Evolutionary conservation across 2,329 filamentous ascomycete genomes (phyloP).

Genomic region (Colletotrichum paranaense): DNA sequence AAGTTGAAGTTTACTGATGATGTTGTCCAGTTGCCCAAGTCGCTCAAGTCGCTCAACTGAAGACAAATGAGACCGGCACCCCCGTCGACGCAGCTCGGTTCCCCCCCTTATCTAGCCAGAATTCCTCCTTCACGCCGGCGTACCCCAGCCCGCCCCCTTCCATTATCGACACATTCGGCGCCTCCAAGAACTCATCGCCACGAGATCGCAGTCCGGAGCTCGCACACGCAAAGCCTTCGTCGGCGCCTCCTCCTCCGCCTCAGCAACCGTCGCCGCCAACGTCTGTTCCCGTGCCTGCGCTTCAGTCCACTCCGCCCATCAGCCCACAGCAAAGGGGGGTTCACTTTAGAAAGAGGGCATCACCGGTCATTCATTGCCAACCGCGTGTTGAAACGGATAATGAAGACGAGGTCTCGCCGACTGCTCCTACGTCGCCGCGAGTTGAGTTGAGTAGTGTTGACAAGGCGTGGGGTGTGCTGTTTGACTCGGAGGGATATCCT

Average conservation of each 20-base stretch:
- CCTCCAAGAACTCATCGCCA: constrained; percentile 16
- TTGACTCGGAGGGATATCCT: constrained; percentile 74
- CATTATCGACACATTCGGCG: neutral
- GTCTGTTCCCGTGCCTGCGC: neutral
- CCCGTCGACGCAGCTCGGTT: constrained; percentile 4
- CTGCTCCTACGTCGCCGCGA: neutral
- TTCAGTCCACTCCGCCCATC: constrained; percentile 13
- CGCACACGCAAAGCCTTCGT: neutral
- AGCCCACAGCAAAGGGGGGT: constrained; percentile 15
- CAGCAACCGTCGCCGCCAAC: neutral
- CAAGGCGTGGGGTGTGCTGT: constrained; percentile 81
- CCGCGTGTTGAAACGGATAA: neutral
- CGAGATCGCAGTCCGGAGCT: constrained; percentile 13
- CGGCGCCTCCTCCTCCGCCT: neutral
- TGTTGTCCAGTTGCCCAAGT: constrained; percentile 17
- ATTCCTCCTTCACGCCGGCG: constrained; percentile 7
- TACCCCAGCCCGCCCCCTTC: constrained; percentile 21
- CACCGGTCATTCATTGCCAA: constrained; percentile 28
- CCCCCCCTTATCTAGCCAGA: constrained; percentile 3
- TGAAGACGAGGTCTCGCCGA: constrained; percentile 1
- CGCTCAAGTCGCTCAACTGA: constrained; percentile 19
- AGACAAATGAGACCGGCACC: constrained; percentile 11
- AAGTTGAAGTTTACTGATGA: neutral
- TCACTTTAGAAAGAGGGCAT: constrained; percentile 22
- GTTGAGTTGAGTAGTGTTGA: constrained; percentile 70